Conservation (phyloP, 768 basidiomycete genomes). For the Psilocybe azurescens region DNA sequence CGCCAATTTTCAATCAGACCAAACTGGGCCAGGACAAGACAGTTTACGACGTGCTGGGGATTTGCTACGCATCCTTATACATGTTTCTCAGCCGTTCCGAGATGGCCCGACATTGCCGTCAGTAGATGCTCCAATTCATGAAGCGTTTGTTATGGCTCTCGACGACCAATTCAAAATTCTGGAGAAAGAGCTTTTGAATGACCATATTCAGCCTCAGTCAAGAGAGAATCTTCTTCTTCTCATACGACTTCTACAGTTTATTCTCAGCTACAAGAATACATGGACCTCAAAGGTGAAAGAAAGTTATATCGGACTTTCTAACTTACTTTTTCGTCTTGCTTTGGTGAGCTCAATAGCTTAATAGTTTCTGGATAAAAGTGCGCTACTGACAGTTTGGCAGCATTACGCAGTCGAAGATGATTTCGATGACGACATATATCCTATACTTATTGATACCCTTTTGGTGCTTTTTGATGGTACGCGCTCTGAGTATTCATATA, state of each 20-base stretch:
- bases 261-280: slow-evolving; percentile 63
- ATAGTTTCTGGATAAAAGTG: slow-evolving; percentile 6
- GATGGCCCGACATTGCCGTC: slow-evolving; percentile 46
- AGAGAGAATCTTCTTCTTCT: slow-evolving; percentile 57
- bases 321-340: slow-evolving; percentile 51
- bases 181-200: slow-evolving; percentile 37
- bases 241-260: slow-evolving; percentile 74
- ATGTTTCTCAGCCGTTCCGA: slow-evolving; percentile 71
- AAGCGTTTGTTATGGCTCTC: slow-evolving; percentile 58
- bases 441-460: slow-evolving; percentile 74
- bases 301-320: slow-evolving; percentile 45
- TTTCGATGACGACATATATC: slow-evolving; percentile 62
- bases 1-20: slow-evolving; percentile 28
- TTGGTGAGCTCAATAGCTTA: slow-evolving; percentile 45
- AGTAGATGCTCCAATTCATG: slow-evolving; percentile 62
- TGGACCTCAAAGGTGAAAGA: slow-evolving; percentile 62
- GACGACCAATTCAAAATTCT: slow-evolving; percentile 48
- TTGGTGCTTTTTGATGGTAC: slow-evolving; percentile 77
- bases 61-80: slow-evolving; percentile 69
- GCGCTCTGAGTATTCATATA: slow-evolving; percentile 16
- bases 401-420: slow-evolving; percentile 56
- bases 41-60: slow-evolving; percentile 65
- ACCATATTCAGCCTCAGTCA: slow-evolving; percentile 22
- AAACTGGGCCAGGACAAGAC: slow-evolving; percentile 36
- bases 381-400: slow-evolving; percentile 36